Evolutionary conservation across 352 stramenopile genomes (phyloP).

Genomic region (Globisporangium cystogenes): DNA sequence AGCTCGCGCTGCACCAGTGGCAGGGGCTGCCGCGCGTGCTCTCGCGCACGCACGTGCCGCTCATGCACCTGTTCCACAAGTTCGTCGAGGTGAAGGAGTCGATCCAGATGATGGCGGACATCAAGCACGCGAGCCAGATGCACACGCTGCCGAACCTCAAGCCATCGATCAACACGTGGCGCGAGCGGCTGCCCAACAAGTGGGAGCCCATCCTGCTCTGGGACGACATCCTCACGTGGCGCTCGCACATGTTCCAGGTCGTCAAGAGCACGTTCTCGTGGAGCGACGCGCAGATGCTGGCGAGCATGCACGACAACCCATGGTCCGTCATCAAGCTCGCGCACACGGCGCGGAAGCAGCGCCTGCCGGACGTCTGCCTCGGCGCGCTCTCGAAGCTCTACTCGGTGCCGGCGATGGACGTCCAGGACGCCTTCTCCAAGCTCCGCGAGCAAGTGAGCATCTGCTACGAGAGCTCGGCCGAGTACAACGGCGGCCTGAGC

Average conservation of each 20-base stretch:
- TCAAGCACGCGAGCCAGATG: slow-evolving; percentile 74
- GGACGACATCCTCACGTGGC: slow-evolving; percentile 93
- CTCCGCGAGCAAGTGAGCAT: slow-evolving; percentile 91
- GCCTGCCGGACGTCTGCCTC: slow-evolving; percentile 82
- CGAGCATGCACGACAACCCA: slow-evolving; percentile 89
- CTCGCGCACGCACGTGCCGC: slow-evolving; percentile 64
- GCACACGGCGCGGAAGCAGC: slow-evolving; percentile 89
- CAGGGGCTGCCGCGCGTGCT: slow-evolving; percentile 81
- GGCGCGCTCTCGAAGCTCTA: slow-evolving; percentile 85
- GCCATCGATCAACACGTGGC: slow-evolving; percentile 90
- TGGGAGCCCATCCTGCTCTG: slow-evolving; percentile 91
- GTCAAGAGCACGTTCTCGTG: slow-evolving; percentile 87
- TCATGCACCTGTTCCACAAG: slow-evolving; percentile 89
- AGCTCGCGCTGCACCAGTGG: slow-evolving; percentile 86
- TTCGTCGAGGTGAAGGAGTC: slow-evolving; percentile 92
- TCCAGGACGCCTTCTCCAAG: slow-evolving; percentile 91
- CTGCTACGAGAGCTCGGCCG: slow-evolving; percentile 86
- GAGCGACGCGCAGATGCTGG: slow-evolving; percentile 86
- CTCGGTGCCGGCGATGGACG: slow-evolving; percentile 88
- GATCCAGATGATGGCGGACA: slow-evolving; percentile 88
- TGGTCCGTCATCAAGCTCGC: slow-evolving; percentile 92
- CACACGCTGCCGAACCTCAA: slow-evolving; percentile 90
- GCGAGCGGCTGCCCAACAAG: slow-evolving; percentile 91
- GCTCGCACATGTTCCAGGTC: slow-evolving; percentile 90
- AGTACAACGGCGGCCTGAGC: slow-evolving; percentile 84